Evolutionary conservation across 2,329 filamentous ascomycete species (phyloP).

Genomic region (Pseudohalonectria lignicola): DNA sequence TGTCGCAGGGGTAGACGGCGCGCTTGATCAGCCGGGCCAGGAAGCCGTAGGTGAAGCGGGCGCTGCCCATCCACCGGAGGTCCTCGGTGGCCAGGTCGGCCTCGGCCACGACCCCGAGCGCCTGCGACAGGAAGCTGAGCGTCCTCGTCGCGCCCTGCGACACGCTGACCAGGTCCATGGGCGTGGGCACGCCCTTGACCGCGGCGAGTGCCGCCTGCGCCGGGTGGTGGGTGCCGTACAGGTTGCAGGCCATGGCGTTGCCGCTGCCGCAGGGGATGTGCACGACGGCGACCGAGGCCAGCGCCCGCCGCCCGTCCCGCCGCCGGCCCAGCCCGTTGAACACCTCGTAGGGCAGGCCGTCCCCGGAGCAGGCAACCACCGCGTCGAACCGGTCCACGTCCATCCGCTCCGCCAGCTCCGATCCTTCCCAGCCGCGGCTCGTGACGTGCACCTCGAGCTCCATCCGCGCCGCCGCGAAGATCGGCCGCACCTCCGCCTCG

Average conservation of each 20-base stretch:
- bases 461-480: constrained; percentile 75
- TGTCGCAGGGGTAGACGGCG: constrained; percentile 77
- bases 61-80: constrained; percentile 82
- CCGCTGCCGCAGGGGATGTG: constrained; percentile 89
- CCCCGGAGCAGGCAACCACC: constrained; percentile 80
- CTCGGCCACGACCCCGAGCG: constrained; percentile 83
- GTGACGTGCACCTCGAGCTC: constrained; percentile 64
- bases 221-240: constrained; percentile 69
- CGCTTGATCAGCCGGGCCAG: constrained; percentile 65
- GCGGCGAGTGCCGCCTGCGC: constrained; percentile 71
- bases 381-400: constrained; percentile 77
- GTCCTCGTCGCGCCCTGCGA: constrained; percentile 67
- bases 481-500: constrained; percentile 62
- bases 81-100: constrained; percentile 83
- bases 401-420: constrained; percentile 62
- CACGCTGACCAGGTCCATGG: constrained; percentile 76
- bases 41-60: constrained; percentile 78
- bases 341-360: constrained; percentile 84
- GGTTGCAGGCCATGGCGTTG: constrained; percentile 85
- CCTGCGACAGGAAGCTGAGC: constrained; percentile 84
- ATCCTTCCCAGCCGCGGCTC: constrained; percentile 62
- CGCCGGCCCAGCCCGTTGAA: constrained; percentile 85
- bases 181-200: constrained; percentile 76
- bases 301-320: constrained; percentile 60
- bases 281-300: constrained; percentile 68